Base-by-base conservation (phyloP, 2,329 filamentous ascomycete genomes). In the Chaetothyriales sp. region DNA sequence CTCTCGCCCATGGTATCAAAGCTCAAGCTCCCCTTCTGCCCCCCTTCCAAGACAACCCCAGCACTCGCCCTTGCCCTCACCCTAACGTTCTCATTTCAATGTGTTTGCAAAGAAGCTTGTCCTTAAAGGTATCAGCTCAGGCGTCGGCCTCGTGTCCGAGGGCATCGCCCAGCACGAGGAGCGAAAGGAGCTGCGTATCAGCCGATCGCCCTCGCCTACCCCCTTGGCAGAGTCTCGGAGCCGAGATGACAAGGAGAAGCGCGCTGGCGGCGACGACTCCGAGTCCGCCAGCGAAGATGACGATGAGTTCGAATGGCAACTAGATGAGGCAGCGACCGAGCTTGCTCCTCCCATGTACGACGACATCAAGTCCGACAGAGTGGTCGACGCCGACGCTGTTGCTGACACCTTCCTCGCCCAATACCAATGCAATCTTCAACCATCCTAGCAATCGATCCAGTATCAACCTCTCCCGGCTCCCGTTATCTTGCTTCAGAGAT, bases 401-500 rank as follows among this genome's bases (percentile, higher is more conserved):
- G 56, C 52, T 4, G 52, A 29, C 2, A 37, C 50, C n/a, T 58
- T 58, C 40, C 18, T 56, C 10, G 5, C 22, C 22, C 22, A 25
- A 25, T 25, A 25, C 22, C 48, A 37, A 20, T 25, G 5, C 56
- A 56, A 47, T 28, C 51, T 28, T 13, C 54, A 46, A 22, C 33
- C 5, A 18, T 18, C 5, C 18, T n/a, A 5, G 49, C 56, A 4
- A 37, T 29, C 13, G 18, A 50, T 37, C 22, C 40, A 37, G 3
- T 49, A 50, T 43, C 51, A 50, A 44, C 52, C 54, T 2, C 53
- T 60, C 5, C 54, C 68, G n/a, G 66, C 67, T 47, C 74, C 75
- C 0, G 72, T 78, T 19, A 70, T 78, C 19, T 61, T 79, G 2
- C 73, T 75, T 0, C 77, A 79, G 52, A 65, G 76, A 2, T 69